Evolutionary conservation across 768 basidiomycete genomes (phyloP), one percentile per base, ranked within the genome.

Genomic region (Cystobasidium tubakii): DNA sequence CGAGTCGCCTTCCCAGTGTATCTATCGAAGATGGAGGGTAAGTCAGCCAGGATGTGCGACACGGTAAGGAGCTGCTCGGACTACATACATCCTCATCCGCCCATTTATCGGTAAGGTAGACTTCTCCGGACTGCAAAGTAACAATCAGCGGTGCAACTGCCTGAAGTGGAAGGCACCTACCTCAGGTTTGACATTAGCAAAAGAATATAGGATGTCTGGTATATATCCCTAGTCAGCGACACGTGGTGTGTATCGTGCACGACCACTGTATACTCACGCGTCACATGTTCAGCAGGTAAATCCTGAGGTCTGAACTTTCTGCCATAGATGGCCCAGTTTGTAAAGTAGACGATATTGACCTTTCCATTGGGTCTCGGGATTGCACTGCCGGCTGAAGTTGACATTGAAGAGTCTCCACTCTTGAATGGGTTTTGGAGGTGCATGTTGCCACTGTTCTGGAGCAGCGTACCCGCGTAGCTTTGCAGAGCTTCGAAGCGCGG

Each of bases 1-100:
- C 2, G 89, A 89, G 81, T 99, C 96, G 9, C 89, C 90, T 0
- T 89, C 88, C 80, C 95, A 94, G 80, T 98, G 96, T 57, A 98
- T 98, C 80, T 98, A 50, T 3, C 12, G 10, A 50, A 10, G 15
- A 2, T n/a, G 27, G 62, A 33, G 21, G 44, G 6, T 43, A 46
- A 57, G 15, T 29, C 21, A 33, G 43, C 57, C n/a, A n/a, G n/a
- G n/a, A n/a, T n/a, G n/a, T n/a, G n/a, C n/a, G n/a, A n/a, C n/a
- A n/a, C n/a, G n/a, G n/a, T n/a, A n/a, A n/a, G n/a, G n/a, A n/a
- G n/a, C n/a, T n/a, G n/a, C n/a, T n/a, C n/a, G n/a, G n/a, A n/a
- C n/a, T n/a, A 74, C 80, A 60, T 75, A 82, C 81, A 77, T 83
- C 92, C 79, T 94, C 87, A 83, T 99, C 96, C 0, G 93, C 89